phyloP scores from a whole-genome alignment of 495 filamentous ascomycete species.

The Penicillium simplicissimum region DNA sequence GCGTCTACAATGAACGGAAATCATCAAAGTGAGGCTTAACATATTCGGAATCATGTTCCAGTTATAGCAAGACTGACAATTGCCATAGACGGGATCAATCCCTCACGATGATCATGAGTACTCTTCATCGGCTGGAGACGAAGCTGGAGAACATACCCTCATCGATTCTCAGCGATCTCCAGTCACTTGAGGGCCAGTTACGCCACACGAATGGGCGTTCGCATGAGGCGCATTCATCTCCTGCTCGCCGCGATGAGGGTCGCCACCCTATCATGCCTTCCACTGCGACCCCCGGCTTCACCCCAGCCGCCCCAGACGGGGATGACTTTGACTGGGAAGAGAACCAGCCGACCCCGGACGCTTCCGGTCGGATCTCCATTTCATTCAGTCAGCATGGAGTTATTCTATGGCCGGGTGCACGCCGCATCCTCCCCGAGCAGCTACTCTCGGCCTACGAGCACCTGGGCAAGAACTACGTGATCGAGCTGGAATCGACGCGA shows the following conservation, averaged over 20 bases:
- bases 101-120: conserved; percentile 51
- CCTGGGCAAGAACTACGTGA: conserved; percentile 49
- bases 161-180: conserved; percentile 37
- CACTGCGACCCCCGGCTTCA: conserved; percentile 27
- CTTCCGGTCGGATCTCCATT: conserved; percentile 41
- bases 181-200: conserved; percentile 32
- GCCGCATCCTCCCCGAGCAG: conserved; percentile 36
- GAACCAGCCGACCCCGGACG: conserved; percentile 29
- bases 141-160: conserved; percentile 46
- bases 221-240: conserved; percentile 19
- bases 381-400: conserved; percentile 53
- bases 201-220: conserved; percentile 20
- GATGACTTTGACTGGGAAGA: conserved; percentile 44
- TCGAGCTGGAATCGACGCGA: conserved; percentile 45
- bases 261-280: conserved; percentile 12
- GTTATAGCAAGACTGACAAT: not conserved
- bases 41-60: not conserved
- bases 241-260: conserved; percentile 13
- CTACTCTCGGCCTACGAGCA: conserved; percentile 39
- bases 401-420: conserved; percentile 48
- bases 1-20: conserved; percentile 53
- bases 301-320: conserved; percentile 29
- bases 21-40: conserved; percentile 42
- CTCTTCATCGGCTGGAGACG: conserved; percentile 49
- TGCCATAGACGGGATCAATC: conserved; percentile 45